Conservation (phyloP, 31 red algal genomes). For the Odonthalia washingtoniensis region DNA sequence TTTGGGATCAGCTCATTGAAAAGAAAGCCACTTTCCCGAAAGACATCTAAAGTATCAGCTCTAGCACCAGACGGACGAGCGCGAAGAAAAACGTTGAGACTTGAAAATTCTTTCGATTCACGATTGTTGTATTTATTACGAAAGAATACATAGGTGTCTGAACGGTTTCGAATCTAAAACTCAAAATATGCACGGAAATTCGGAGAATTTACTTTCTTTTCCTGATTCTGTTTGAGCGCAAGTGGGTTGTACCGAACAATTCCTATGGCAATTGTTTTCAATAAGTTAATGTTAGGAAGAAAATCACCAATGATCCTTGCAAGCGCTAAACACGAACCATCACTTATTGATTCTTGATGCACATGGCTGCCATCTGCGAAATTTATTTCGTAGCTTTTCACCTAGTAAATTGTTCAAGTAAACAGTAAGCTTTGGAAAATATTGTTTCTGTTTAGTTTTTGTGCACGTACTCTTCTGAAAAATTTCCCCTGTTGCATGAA, state of each 20-base stretch:
- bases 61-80: conserved; percentile 65
- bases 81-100: conserved; percentile 63
- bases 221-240: conserved; percentile 56
- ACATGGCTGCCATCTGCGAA: conserved; percentile 61
- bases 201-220: conserved; percentile 35
- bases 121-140: conserved; percentile 45
- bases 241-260: conserved; percentile 66
- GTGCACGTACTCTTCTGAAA: too few relatives aligned
- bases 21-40: conserved; percentile 80
- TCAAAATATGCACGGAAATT: conserved; percentile 60
- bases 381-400: too few relatives aligned
- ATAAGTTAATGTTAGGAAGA: conserved; percentile 41
- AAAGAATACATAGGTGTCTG: conserved; percentile 82
- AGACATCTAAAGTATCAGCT: conserved; percentile 76
- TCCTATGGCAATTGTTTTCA: conserved; percentile 65
- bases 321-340: neutral
- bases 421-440: too few relatives aligned
- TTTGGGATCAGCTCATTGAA: conserved; percentile 80
- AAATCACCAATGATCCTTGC: conserved; percentile 49
- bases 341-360: neutral
- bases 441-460: too few relatives aligned
- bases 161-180: conserved; percentile 88
- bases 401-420: too few relatives aligned
- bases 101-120: conserved; percentile 22
- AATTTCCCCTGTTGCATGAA: too few relatives aligned